Base-by-base conservation (phyloP, 1,284 basidiomycete genomes). In the Anthracocystis panici-leucophaei region DNA sequence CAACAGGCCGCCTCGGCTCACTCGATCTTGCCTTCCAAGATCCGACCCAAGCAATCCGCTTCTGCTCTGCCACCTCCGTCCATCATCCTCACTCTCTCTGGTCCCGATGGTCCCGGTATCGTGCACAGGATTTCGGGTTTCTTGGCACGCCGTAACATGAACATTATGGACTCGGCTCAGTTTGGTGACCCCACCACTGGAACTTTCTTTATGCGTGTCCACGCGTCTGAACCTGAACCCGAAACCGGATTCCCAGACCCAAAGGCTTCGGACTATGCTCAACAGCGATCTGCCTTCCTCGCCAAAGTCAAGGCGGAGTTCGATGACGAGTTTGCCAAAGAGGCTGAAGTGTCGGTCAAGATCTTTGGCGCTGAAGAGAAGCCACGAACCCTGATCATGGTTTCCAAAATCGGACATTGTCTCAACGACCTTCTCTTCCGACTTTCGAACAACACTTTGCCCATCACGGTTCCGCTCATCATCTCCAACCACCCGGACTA, bases 61-160 rank as follows among this genome's bases (percentile, higher is more conserved):
- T 89, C 90, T 20, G 54, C 81, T 84, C 44, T 82, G 77, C 59
- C 82, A 77, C 59, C 81, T 48, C 71, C 75, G 7, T 77, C 75
- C n/a, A 75, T 84, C 70, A 82, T 84, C 60, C 64, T 84, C 29
- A 84, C 82, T 9, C 77, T 84, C 21, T 79, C 80, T 12, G 82
- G 82, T 29, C 80, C 81, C n/a, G 82, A 84, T 68, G 57, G 69
- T 18, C 79, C 76, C 18, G 82, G 82, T 11, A 82, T 84, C 50
- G 82, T 83, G 14, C 73, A 78, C 56, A 33, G 53, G 23, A 79
- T 84, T 46, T 78, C 82, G 5, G 78, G 77, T 44, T 81, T 80
- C 60, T 52, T 84, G 29, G 81, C 82, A 12, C 62, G 65, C 10
- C 65, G 75, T 16, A 73, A 67, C 58, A 78, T 79, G 66, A 84